These are phyloP conservation scores for Pycnococcus provasolii DNA, from an alignment of 139 green algal genomes.

Conservation along the genomic window DNA sequence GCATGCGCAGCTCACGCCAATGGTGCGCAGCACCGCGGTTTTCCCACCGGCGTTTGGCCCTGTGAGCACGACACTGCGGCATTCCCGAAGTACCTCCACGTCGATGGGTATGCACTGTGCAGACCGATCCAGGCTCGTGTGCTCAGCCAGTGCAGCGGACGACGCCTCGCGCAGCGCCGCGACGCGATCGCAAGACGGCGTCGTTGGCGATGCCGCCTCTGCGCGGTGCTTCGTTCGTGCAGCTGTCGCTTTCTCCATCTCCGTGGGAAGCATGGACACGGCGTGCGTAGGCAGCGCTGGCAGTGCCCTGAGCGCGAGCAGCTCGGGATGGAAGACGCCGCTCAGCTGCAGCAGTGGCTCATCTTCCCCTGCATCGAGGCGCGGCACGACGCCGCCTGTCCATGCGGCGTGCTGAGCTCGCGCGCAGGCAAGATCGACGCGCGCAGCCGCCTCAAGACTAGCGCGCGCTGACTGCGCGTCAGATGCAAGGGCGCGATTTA, in stretches of 20 bases:
- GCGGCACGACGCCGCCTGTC: constrained; percentile 19
- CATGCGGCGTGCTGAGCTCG: constrained; percentile 31
- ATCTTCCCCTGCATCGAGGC: background rate
- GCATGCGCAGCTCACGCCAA: constrained; percentile 69
- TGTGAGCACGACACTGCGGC: constrained; percentile 52
- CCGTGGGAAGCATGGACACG: background rate
- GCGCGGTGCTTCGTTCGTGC: background rate
- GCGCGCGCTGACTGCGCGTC: constrained; percentile 5
- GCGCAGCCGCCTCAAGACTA: background rate
- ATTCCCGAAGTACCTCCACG: constrained; percentile 37
- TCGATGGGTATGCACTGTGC: constrained; percentile 34
- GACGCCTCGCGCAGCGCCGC: background rate
- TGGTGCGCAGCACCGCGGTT: constrained; percentile 79
- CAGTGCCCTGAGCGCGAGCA: too few relatives aligned
- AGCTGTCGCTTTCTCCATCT: background rate
- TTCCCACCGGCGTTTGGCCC: constrained; percentile 93
- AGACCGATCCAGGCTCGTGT: background rate
- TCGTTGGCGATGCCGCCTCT: background rate
- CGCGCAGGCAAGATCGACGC: constrained; percentile 23
- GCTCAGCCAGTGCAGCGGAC: background rate
- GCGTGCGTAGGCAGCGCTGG: too few relatives aligned
- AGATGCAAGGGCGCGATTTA: background rate
- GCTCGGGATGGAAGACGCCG: too few relatives aligned
- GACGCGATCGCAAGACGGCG: background rate
- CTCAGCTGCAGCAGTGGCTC: too few relatives aligned